Evolutionary conservation across 495 filamentous ascomycete species (phyloP).

Genomic region (Penicillium fimorum): DNA sequence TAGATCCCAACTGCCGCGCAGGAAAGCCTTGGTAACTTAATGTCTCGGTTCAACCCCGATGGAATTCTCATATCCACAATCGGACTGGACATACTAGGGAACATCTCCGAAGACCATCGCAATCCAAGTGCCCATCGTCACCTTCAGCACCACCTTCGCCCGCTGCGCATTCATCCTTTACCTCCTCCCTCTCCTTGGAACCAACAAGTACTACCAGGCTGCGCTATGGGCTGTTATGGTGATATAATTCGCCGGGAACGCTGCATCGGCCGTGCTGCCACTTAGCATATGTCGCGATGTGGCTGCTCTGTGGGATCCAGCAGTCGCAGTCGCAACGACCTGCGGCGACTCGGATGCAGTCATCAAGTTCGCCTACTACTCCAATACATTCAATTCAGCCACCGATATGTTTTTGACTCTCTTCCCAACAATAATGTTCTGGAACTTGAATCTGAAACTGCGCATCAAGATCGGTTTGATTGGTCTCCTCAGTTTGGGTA

Average conservation of each 20-base stretch:
- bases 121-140: constrained; percentile 34
- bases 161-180: constrained; percentile 37
- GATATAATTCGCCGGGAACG: constrained; percentile 32
- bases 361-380: constrained; percentile 35
- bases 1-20: too few relatives aligned
- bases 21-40: too few relatives aligned
- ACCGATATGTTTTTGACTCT: constrained; percentile 43
- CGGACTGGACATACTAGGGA: constrained; percentile 17
- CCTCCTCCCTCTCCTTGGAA: constrained; percentile 31
- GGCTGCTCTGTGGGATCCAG: constrained; percentile 25
- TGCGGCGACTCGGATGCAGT: constrained; percentile 26
- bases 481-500: constrained; percentile 39
- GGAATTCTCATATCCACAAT: constrained; percentile 1
- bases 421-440: constrained; percentile 44
- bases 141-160: constrained; percentile 35
- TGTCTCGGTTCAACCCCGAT: background rate
- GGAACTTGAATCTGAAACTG: constrained; percentile 42
- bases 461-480: constrained; percentile 42
- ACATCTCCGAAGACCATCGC: constrained; percentile 32
- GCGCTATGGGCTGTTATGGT: constrained; percentile 26
- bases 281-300: constrained; percentile 34
- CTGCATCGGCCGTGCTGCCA: constrained; percentile 31
- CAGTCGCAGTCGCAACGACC: constrained; percentile 22
- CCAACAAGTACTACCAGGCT: constrained; percentile 28
- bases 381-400: constrained; percentile 41